phyloP scores from a whole-genome alignment of 768 basidiomycete species.

The Termitomyces eurrhizus region DNA sequence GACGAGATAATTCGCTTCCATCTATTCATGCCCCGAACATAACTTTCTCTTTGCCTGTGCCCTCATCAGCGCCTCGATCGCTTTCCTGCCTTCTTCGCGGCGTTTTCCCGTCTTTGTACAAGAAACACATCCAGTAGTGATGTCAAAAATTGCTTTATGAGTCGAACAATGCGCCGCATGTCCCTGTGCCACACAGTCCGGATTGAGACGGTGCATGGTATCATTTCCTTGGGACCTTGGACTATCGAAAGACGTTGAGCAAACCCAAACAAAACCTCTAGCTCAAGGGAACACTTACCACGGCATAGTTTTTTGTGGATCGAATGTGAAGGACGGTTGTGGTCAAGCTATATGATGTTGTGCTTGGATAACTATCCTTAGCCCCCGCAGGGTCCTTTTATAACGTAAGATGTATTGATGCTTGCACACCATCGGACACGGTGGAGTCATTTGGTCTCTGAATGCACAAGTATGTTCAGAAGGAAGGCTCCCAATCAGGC shows the following conservation, averaged over 20 bases:
- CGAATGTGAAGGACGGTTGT: neutral
- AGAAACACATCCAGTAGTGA: neutral
- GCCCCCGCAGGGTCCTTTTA: neutral
- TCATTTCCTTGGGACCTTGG: constrained; percentile 5
- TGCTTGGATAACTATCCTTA: neutral
- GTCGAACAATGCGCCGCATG: constrained; percentile 1
- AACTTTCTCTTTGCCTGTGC: constrained; percentile 5
- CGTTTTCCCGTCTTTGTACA: neutral
- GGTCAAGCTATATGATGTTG: neutral
- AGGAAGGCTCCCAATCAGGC: neutral
- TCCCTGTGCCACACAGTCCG: constrained; percentile 6
- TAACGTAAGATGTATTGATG: neutral
- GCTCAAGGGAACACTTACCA: neutral
- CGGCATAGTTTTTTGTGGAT: neutral
- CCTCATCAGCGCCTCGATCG: constrained; percentile 4
- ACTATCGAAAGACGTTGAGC: neutral
- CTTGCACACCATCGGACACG: neutral
- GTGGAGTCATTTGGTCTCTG: neutral
- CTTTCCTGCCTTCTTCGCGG: constrained; percentile 3
- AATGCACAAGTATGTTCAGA: neutral
- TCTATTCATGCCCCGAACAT: neutral
- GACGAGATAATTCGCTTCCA: neutral
- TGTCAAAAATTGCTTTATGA: constrained; percentile 5
- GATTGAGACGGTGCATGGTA: constrained; percentile 3
- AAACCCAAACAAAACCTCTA: neutral